phyloP scores from a whole-genome alignment of 176 grass and related monocot species.

The Rhipidocladum racemiflorum region DNA sequence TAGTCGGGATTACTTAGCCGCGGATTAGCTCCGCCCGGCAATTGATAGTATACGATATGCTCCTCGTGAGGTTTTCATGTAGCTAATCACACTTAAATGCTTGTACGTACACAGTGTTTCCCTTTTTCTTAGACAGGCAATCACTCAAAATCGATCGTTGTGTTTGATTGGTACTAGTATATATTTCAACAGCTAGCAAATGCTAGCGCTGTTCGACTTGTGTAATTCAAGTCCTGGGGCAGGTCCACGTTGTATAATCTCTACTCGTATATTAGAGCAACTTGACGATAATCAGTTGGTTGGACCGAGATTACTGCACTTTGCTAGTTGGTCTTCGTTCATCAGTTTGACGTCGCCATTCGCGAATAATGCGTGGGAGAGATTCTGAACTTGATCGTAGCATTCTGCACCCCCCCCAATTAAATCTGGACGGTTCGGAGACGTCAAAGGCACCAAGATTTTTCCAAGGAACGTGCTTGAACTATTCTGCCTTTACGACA shows the following conservation, averaged over 20 bases:
- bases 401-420: neutral
- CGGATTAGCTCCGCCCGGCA: neutral
- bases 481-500: no score
- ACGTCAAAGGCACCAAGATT: neutral
- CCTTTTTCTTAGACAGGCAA: neutral
- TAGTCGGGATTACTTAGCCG: neutral
- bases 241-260: neutral
- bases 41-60: neutral
- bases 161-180: no score
- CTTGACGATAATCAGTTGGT: neutral
- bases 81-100: neutral
- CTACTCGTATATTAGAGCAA: neutral
- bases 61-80: neutral
- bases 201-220: neutral
- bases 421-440: neutral
- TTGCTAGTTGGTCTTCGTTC: neutral
- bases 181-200: neutral
- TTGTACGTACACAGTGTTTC: neutral
- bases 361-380: neutral
- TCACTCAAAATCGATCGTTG: no score
- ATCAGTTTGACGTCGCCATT: neutral
- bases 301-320: neutral
- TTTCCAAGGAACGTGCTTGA: no score
- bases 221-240: neutral
- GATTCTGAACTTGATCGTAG: neutral